These are phyloP conservation scores for Lanmaoa rubissima DNA, from an alignment of 768 basidiomycete species.

Conservation along the genomic window DNA sequence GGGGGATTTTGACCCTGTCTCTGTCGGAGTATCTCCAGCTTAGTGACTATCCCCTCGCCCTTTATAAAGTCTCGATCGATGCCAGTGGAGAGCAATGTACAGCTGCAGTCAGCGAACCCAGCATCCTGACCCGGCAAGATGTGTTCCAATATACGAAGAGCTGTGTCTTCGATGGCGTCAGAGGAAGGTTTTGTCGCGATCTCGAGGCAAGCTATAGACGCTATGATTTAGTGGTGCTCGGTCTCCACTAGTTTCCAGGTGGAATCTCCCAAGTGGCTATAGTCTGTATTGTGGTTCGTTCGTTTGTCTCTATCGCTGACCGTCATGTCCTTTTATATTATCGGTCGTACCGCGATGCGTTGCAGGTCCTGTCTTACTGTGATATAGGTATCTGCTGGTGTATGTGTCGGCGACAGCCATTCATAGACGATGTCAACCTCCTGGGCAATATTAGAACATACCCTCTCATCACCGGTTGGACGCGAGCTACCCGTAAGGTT, in stretches of 20 bases:
- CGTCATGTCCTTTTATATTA: neutral
- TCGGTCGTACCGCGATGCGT: neutral
- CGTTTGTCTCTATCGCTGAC: neutral
- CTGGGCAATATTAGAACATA: too few species aligned
- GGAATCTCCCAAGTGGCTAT: neutral
- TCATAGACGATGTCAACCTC: too few species aligned
- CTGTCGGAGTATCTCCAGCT: neutral
- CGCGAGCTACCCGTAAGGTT: too few species aligned
- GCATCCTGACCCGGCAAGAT: slow-evolving; percentile 6
- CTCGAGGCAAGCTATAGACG: neutral
- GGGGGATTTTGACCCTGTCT: slow-evolving; percentile 16
- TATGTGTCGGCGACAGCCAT: too few species aligned
- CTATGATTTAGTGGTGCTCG: slow-evolving; percentile 15
- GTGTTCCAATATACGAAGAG: neutral
- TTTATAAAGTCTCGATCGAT: slow-evolving; percentile 22
- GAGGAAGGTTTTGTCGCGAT: slow-evolving; percentile 20
- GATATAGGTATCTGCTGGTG: too few species aligned
- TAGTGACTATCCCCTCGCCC: neutral
- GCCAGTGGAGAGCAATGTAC: slow-evolving; percentile 17
- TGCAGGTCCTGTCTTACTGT: neutral
- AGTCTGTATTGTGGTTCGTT: neutral
- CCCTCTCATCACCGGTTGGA: too few species aligned
- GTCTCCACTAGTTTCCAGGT: slow-evolving; percentile 8
- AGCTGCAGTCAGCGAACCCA: slow-evolving; percentile 13
- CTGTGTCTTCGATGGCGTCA: slow-evolving; percentile 16